These are phyloP conservation scores for Acacia crassicarpa DNA, from an alignment of 306 rosid species.

Conservation along the genomic window DNA sequence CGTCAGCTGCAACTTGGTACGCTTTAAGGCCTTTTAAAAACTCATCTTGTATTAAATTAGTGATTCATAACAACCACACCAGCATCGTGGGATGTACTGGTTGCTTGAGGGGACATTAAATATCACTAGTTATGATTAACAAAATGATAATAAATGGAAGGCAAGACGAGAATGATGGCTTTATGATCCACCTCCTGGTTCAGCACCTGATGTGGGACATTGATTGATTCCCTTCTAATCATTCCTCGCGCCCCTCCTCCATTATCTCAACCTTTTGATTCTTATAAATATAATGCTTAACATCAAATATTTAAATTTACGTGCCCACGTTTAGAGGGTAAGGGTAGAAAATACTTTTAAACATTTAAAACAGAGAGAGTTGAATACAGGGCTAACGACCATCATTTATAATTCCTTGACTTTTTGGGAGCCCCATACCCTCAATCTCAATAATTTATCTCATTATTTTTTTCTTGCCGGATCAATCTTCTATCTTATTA, in stretches of 20 bases:
- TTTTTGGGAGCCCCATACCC: conserved; percentile 17
- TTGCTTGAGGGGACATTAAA: conserved; percentile 11
- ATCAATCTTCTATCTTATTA: not conserved
- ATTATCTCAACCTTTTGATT: not conserved
- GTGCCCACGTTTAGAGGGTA: not conserved
- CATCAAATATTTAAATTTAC: not conserved
- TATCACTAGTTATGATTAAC: not conserved
- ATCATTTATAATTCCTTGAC: conserved; percentile 52
- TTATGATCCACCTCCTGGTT: conserved; percentile 33
- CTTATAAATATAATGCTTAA: not conserved
- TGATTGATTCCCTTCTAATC: conserved; percentile 3
- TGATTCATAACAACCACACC: not conserved
- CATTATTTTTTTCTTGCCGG: not conserved
- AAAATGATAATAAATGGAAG: not conserved
- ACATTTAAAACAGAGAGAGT: not conserved
- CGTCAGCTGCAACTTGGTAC: not conserved
- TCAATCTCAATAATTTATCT: conserved; percentile 9
- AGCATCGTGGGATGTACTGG: not conserved
- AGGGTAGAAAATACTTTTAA: not conserved
- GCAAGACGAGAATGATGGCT: conserved; percentile 13
- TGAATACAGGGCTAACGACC: conserved; percentile 3
- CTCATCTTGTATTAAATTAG: not conserved
- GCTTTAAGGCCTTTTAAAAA: not conserved
- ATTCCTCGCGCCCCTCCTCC: conserved; percentile 11
- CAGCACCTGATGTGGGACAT: conserved; percentile 18